These are phyloP conservation scores for Penicillium olsonii DNA, from an alignment of 2,329 filamentous ascomycete species.

Conservation along the genomic window DNA sequence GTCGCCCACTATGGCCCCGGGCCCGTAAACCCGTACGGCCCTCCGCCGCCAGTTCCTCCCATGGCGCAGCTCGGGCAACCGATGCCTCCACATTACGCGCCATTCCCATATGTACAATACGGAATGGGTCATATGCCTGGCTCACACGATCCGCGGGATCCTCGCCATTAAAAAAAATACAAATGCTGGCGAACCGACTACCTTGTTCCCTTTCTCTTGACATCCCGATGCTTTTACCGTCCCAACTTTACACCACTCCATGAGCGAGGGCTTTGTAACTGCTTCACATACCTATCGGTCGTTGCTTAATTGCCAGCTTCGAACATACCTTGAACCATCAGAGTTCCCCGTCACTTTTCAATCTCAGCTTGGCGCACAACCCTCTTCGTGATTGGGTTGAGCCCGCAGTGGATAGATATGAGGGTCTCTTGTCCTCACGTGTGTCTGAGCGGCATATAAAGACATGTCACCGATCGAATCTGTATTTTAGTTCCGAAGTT, in stretches of 20 bases:
- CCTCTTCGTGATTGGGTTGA: not conserved
- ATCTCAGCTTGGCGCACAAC: not conserved
- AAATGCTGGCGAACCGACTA: too few relatives aligned
- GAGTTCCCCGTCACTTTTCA: not conserved
- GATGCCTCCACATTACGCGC: conserved; percentile 28
- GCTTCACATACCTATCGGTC: not conserved
- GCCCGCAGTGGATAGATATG: not conserved
- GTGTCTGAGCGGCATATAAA: too few relatives aligned
- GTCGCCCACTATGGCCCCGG: conserved; percentile 16
- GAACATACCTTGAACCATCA: not conserved
- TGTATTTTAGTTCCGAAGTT: conserved; percentile 7
- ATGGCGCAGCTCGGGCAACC: conserved; percentile 17
- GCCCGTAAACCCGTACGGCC: conserved; percentile 15
- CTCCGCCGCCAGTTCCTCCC: conserved; percentile 14
- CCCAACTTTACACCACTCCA: not conserved
- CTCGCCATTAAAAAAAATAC: conserved; percentile 7
- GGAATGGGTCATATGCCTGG: conserved; percentile 21
- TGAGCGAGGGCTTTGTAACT: conserved; percentile 1
- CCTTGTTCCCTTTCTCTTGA: conserved; percentile 14
- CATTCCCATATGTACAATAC: conserved; percentile 28
- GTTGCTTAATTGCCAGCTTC: not conserved
- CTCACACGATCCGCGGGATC: conserved; percentile 6
- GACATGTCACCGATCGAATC: too few relatives aligned
- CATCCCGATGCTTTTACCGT: not conserved
- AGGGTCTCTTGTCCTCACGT: not conserved